phyloP scores from a whole-genome alignment of 257 asterid species.

The Salvia splendens region DNA sequence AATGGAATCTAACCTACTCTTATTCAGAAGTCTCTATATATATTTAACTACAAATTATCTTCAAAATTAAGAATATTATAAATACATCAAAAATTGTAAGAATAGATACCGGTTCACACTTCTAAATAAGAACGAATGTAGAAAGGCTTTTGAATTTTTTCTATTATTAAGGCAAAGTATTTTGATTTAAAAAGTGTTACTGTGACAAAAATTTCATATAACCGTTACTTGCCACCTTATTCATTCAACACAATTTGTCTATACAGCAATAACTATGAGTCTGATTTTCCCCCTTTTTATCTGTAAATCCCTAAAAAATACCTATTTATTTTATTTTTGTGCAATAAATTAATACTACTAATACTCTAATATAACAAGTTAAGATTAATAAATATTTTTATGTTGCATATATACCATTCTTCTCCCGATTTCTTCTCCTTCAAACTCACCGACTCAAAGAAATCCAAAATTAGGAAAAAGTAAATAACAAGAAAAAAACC shows the following conservation, averaged over 20 bases:
- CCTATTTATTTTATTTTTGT: conserved; percentile 1
- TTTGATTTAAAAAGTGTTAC: neutral
- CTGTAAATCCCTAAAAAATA: neutral
- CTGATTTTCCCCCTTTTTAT: neutral
- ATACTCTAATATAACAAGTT: neutral
- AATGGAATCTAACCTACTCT: no score
- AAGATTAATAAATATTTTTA: neutral
- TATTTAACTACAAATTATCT: no score
- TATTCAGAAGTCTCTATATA: no score
- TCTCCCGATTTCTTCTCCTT: conserved; percentile 39
- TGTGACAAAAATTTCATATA: neutral
- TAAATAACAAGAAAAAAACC: neutral
- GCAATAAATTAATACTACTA: neutral
- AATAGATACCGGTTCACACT: no score
- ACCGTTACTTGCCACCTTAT: neutral
- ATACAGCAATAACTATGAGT: neutral
- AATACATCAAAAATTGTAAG: no score
- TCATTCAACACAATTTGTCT: neutral
- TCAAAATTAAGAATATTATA: no score
- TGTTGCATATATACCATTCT: conserved; percentile 29
- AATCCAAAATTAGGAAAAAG: conserved; percentile 11
- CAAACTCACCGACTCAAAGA: conserved; percentile 19
- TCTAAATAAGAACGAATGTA: no score
- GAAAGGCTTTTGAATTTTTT: no score
- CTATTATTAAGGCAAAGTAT: neutral